Base-by-base conservation (phyloP, 108 stramenopile species). In the Fragilaria radians region DNA sequence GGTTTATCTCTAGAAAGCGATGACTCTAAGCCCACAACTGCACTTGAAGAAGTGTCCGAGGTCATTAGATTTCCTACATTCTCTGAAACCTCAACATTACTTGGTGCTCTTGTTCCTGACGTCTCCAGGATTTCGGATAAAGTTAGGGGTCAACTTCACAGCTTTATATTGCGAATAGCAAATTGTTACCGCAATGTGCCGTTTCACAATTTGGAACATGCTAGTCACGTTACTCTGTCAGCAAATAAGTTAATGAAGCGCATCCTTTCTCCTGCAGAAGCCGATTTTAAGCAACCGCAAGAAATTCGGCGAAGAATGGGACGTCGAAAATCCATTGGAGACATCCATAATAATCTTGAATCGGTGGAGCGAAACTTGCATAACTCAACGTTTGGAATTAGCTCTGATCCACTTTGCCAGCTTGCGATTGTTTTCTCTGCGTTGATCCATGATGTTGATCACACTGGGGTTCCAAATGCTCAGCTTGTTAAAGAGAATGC, bases 151-250 rank as follows among this genome's bases (percentile, higher is more conserved):
- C 61, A 62, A 31, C 49, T 62, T 49, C 61, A 45, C 3, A 19
- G 21, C 9, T 62, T 46, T 52, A 45, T 62, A 19, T 24, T 9
- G 1, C 23, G 47, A 19, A 51, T 62, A 2, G 61, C 61, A 30
- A 19, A 7, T 52, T 29, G 60, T 30, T 68, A 77, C 58, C 62
- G 68, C 5, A 17, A 54, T 19, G 76, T 77, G 11, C 63, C 66
- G 17, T 77, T 77, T 42, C 76, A 77, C 52, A 66, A 69, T 4
- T 70, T 77, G 48, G 76, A 73, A 36, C 76, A 77, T 46, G 62
- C 63, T 25, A 52, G 62, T 23, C 76, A 77, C 36, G 76, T 77
- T 5, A 65, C 65, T 2, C 42, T 48, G 18, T 62, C 61, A 30
- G 55, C 55, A 4, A 57, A 32, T 36, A 57, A 57, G 31, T 27